Conservation (phyloP, 148 eudicot species). For the Mesembryanthemum crystallinum region DNA sequence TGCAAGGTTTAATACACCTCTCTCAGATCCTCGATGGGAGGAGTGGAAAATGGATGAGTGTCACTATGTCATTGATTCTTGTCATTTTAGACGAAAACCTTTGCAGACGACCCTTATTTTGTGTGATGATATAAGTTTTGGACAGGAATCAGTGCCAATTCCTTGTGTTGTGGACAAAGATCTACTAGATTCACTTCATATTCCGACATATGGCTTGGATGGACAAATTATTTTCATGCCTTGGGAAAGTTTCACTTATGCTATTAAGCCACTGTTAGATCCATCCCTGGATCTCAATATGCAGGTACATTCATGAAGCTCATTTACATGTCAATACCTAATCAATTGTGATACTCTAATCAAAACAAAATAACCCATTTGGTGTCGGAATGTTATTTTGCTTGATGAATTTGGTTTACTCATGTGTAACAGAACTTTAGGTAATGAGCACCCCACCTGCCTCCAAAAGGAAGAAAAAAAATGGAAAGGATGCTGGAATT, state of each 20-base stretch:
- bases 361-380: not conserved
- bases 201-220: constrained; percentile 47
- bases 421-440: not conserved
- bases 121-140: constrained; percentile 89
- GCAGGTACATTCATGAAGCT: constrained; percentile 51
- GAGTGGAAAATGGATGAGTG: constrained; percentile 92
- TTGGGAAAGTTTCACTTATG: constrained; percentile 90
- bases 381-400: not conserved
- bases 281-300: constrained; percentile 44
- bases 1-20: constrained; percentile 25
- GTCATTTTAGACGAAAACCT: constrained; percentile 49
- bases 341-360: not conserved
- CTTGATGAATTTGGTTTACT: constrained; percentile 1
- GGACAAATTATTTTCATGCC: constrained; percentile 69
- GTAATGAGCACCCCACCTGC: not conserved
- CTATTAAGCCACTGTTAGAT: constrained; percentile 53
- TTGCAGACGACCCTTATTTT: constrained; percentile 56
- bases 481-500: not conserved
- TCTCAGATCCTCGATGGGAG: constrained; percentile 24
- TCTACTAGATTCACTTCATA: constrained; percentile 55
- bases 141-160: constrained; percentile 70
- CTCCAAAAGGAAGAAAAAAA: not conserved
- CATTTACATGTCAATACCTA: too few species aligned
- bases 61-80: constrained; percentile 69
- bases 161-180: constrained; percentile 86